A percentile compares a stretch with the other conserved stretches of the same genome.
Conservation (phyloP, 2,329 filamentous ascomycete genomes). For the Colletotrichum kahawae region DNA sequence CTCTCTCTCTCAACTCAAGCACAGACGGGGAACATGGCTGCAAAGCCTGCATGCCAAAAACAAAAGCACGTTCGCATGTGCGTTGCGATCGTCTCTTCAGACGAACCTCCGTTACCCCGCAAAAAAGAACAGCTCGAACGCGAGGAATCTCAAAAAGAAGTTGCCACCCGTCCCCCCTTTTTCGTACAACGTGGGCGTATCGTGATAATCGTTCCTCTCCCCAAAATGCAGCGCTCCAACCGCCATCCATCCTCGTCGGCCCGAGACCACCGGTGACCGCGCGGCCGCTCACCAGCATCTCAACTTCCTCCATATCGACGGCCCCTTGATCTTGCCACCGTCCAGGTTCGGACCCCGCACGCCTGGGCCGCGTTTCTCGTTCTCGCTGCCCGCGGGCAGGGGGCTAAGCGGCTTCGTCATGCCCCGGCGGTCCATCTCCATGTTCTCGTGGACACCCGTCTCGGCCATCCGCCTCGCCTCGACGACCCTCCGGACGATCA, state of each 20-base stretch:
- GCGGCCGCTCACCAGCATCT: slow-evolving; percentile 53
- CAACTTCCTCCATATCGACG: slow-evolving; percentile 61
- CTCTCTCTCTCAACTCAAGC: not conserved
- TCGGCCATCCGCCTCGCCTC: slow-evolving; percentile 60
- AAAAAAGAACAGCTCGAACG: not conserved
- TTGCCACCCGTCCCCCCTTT: not conserved
- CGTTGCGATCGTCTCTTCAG: not conserved
- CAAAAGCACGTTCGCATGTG: not conserved
- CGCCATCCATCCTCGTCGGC: not conserved
- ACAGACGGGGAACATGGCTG: not conserved
- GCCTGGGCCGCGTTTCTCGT: slow-evolving; percentile 53
- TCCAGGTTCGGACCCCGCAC: slow-evolving; percentile 47
- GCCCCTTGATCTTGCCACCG: slow-evolving; percentile 46
- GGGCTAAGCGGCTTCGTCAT: slow-evolving; percentile 65
- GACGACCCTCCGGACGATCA: slow-evolving; percentile 66
- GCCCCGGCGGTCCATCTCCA: slow-evolving; percentile 53
- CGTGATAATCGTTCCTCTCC: not conserved
- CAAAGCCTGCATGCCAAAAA: not conserved
- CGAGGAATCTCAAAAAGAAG: not conserved
- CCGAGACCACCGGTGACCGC: not conserved
- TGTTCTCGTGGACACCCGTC: slow-evolving; percentile 47
- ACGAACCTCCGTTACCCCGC: not conserved
- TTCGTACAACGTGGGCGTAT: not conserved
- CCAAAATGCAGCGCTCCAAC: not conserved
- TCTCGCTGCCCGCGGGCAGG: slow-evolving; percentile 41